A percentile compares a stretch with the other conserved stretches of the same genome.
Evolutionary conservation across 192 early-diverging fungal species (phyloP).

Genomic region (Gonapodya sp.): DNA sequence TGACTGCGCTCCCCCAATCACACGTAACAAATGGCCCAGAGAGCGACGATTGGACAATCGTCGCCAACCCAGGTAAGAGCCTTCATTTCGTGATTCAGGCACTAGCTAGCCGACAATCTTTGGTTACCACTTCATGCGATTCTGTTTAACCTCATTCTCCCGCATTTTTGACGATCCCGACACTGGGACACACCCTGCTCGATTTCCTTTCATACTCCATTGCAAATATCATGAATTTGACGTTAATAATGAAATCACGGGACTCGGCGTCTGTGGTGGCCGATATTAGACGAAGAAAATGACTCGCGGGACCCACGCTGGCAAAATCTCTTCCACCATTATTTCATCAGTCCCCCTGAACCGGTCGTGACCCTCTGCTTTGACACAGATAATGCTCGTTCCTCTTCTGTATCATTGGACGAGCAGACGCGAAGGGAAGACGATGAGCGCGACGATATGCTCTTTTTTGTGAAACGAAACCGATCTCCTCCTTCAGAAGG

Average conservation of each 20-base stretch:
- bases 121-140: too few relatives aligned
- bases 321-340: neutral
- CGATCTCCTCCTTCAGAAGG: slow-evolving; percentile 20
- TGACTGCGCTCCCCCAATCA: neutral
- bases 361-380: neutral
- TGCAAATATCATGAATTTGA: too few relatives aligned
- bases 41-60: neutral
- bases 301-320: slow-evolving; percentile 5
- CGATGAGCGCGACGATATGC: slow-evolving; percentile 65
- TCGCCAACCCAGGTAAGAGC: neutral
- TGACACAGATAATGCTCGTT: neutral
- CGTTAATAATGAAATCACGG: too few relatives aligned
- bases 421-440: slow-evolving; percentile 32
- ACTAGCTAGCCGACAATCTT: too few relatives aligned
- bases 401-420: neutral
- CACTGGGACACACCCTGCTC: too few relatives aligned
- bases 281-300: neutral
- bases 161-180: neutral
- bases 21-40: neutral
- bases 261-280: neutral
- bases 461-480: slow-evolving; percentile 69
- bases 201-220: too few relatives aligned
- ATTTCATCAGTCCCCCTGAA: neutral
- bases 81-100: neutral
- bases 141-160: neutral